Base-by-base conservation (phyloP, 2,329 filamentous ascomycete species). In the Drechslerella stenobrocha region DNA sequence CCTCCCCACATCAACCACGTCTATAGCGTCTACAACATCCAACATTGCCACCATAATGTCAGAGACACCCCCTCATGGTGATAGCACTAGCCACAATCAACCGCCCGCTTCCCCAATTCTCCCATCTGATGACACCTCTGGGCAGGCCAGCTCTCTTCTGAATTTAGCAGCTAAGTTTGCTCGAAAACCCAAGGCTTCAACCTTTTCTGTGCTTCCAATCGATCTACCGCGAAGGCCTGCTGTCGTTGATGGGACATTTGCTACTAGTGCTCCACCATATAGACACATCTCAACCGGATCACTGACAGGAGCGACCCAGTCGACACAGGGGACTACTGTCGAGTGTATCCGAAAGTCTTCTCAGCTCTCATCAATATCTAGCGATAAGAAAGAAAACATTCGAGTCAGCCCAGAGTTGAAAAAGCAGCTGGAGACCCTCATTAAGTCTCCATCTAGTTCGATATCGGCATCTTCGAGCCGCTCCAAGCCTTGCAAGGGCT, bases 71-170 rank as follows among this genome's bases (percentile, higher is more conserved):
- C n/a, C n/a, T n/a, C n/a, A n/a, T n/a, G n/a, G n/a, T n/a, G n/a
- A n/a, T n/a, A n/a, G n/a, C n/a, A n/a, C n/a, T n/a, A n/a, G n/a
- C n/a, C n/a, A n/a, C n/a, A n/a, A n/a, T n/a, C n/a, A n/a, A n/a
- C n/a, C n/a, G n/a, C n/a, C n/a, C n/a, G n/a, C n/a, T n/a, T n/a
- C n/a, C n/a, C n/a, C n/a, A n/a, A n/a, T n/a, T n/a, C n/a, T n/a
- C n/a, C n/a, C n/a, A n/a, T n/a, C n/a, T n/a, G n/a, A 18, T 13
- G 8, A 30, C 30, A 3, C 78, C 1, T 78, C 78, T 58, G 52
- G 74, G n/a, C n/a, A n/a, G n/a, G n/a, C n/a, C n/a, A n/a, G n/a
- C n/a, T n/a, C n/a, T n/a, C n/a, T n/a, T n/a, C n/a, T n/a, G n/a
- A n/a, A n/a, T n/a, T n/a, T n/a, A n/a, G n/a, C n/a, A n/a, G n/a